Percentiles rank a stretch among this genome's conserved stretches.
phyloP scores from a whole-genome alignment of 129 eudicot species.

The Ambrosia artemisiifolia region DNA sequence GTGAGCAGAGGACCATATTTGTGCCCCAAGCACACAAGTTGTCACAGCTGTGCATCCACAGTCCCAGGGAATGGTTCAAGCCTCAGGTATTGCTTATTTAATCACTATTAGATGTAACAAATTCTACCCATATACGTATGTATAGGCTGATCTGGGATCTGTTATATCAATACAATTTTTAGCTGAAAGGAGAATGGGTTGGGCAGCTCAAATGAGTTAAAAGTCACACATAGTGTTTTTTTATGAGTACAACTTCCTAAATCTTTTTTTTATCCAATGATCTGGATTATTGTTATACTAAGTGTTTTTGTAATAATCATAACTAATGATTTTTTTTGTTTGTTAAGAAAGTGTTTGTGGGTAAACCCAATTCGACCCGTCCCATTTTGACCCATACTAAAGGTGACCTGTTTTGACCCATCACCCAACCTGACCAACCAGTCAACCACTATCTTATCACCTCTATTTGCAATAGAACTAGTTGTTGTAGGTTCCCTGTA shows the following conservation, averaged over 20 bases:
- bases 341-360: neutral
- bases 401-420: neutral
- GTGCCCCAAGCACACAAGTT: conserved; percentile 96
- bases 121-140: neutral
- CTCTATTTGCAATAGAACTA: neutral
- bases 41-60: conserved; percentile 90
- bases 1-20: conserved; percentile 89
- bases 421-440: neutral
- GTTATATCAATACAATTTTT: neutral
- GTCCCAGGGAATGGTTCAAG: conserved; percentile 98
- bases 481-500: conserved; percentile 7
- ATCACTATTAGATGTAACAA: neutral
- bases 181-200: neutral
- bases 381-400: neutral
- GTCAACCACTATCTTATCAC: neutral
- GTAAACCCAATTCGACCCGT: neutral
- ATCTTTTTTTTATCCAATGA: neutral
- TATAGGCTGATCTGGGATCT: neutral
- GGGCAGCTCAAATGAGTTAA: neutral
- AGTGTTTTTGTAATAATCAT: neutral
- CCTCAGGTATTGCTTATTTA: conserved; percentile 55
- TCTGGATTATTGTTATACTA: no score
- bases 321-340: neutral
- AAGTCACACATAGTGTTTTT: neutral
- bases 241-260: neutral